A percentile compares a stretch with the other conserved stretches of the same genome.
These are phyloP conservation scores for Vigna unguiculata DNA, from an alignment of 306 rosid species.

Conservation along the genomic window DNA sequence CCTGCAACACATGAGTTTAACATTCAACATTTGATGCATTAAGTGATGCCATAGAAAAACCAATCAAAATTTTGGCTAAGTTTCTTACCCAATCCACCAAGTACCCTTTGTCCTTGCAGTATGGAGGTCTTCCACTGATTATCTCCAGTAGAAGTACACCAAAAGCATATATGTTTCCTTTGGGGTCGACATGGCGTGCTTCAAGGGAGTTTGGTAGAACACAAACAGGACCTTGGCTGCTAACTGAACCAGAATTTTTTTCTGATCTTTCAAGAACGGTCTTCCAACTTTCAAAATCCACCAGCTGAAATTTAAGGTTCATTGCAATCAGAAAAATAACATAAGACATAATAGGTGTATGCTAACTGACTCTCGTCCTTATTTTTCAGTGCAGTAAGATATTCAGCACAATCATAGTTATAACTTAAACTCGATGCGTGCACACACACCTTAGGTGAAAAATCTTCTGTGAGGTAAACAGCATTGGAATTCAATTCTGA, in stretches of 20 bases:
- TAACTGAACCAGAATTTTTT: constrained; percentile 71
- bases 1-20: constrained; percentile 60
- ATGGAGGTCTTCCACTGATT: constrained; percentile 88
- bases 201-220: constrained; percentile 78
- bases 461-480: constrained; percentile 94
- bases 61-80: not conserved
- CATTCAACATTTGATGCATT: constrained; percentile 20
- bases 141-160: constrained; percentile 87
- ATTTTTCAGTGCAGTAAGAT: constrained; percentile 29
- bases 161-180: constrained; percentile 83
- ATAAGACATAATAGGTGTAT: not conserved
- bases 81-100: constrained; percentile 91
- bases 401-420: constrained; percentile 25
- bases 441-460: constrained; percentile 86
- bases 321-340: constrained; percentile 34
- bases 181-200: constrained; percentile 78
- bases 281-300: constrained; percentile 98
- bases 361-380: constrained; percentile 20
- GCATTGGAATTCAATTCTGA: constrained; percentile 90
- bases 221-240: constrained; percentile 71
- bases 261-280: constrained; percentile 86
- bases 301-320: constrained; percentile 63
- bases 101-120: constrained; percentile 86
- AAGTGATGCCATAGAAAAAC: not conserved
- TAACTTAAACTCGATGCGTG: constrained; percentile 16